A percentile compares a stretch with the other conserved stretches of the same genome.
These are phyloP conservation scores for Juglanconis sp. DNA, from an alignment of 2,329 filamentous ascomycete species.

Conservation along the genomic window DNA sequence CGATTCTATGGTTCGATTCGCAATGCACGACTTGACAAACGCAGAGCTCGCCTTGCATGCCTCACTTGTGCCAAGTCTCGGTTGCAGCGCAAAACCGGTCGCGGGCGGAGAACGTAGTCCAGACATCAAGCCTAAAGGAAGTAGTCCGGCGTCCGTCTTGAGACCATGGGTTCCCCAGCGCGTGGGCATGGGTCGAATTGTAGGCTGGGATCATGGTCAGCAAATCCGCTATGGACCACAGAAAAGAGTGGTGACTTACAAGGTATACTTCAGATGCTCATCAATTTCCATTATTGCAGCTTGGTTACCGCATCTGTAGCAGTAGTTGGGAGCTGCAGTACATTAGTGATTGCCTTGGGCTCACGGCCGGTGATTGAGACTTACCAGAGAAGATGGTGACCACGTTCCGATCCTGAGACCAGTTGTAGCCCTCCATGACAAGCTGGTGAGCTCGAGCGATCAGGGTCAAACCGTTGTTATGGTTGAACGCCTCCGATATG, in stretches of 20 bases:
- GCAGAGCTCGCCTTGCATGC: background rate
- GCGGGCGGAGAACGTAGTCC: background rate
- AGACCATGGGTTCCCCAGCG: conserved; percentile 98
- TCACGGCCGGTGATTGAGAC: conserved; percentile 19
- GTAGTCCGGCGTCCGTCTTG: conserved; percentile 93
- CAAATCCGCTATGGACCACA: background rate
- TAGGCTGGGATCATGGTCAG: conserved; percentile 57
- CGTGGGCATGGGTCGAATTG: conserved; percentile 98
- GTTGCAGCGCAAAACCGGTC: background rate
- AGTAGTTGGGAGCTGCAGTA: conserved; percentile 77
- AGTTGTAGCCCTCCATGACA: conserved; percentile 99
- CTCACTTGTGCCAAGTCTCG: background rate
- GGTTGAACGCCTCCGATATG: conserved; percentile 98
- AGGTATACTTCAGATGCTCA: conserved; percentile 98
- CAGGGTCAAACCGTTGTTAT: conserved; percentile 95
- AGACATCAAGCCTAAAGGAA: conserved; percentile 69
- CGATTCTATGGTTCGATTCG: conserved; percentile 12
- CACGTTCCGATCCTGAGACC: conserved; percentile 97
- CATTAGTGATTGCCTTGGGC: conserved; percentile 26
- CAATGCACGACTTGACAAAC: conserved; percentile 3
- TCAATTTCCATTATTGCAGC: conserved; percentile 99
- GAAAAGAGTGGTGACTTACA: conserved; percentile 62
- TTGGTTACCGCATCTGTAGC: conserved; percentile 98
- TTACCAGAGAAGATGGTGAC: conserved; percentile 97
- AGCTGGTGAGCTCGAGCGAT: conserved; percentile 96